Conservation (phyloP, 768 basidiomycete genomes). For the Amanita muscaria region DNA sequence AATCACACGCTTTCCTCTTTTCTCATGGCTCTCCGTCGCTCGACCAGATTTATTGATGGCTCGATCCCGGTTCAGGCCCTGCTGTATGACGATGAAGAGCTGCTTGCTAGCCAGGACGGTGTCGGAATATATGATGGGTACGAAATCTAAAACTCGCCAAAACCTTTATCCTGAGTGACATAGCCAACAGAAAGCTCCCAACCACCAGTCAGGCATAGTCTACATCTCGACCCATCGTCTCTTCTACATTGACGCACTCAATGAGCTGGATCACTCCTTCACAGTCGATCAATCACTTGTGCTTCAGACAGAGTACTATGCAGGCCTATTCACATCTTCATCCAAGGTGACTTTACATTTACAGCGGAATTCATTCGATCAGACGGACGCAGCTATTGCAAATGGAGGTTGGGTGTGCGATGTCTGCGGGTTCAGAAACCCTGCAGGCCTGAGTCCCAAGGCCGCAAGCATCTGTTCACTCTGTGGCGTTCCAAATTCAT, state of each 20-base stretch:
- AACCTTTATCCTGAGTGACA: conserved; percentile 20
- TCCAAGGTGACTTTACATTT: conserved; percentile 81
- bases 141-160: conserved; percentile 8
- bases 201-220: conserved; percentile 67
- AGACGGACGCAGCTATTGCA: conserved; percentile 11
- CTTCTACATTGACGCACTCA: conserved; percentile 61
- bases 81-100: conserved; percentile 73
- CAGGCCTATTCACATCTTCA: conserved; percentile 83
- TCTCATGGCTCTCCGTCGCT: conserved; percentile 47
- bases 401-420: conserved; percentile 71
- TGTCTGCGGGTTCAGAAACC: conserved; percentile 82
- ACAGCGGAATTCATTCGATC: conserved; percentile 21
- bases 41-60: conserved; percentile 54
- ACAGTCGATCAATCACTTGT: conserved; percentile 57
- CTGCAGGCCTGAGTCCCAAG: conserved; percentile 63
- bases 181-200: conserved; percentile 76
- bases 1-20: conserved; percentile 5
- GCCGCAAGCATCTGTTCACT: conserved; percentile 65
- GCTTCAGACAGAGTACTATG: conserved; percentile 77
- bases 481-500: conserved; percentile 68
- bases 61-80: conserved; percentile 71
- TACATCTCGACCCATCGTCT: conserved; percentile 78
- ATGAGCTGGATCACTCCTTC: conserved; percentile 51
- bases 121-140: conserved; percentile 94
- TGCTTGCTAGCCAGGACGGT: conserved; percentile 61